phyloP scores from a whole-genome alignment of 495 filamentous ascomycete species.

The Rusavskia elegans region DNA sequence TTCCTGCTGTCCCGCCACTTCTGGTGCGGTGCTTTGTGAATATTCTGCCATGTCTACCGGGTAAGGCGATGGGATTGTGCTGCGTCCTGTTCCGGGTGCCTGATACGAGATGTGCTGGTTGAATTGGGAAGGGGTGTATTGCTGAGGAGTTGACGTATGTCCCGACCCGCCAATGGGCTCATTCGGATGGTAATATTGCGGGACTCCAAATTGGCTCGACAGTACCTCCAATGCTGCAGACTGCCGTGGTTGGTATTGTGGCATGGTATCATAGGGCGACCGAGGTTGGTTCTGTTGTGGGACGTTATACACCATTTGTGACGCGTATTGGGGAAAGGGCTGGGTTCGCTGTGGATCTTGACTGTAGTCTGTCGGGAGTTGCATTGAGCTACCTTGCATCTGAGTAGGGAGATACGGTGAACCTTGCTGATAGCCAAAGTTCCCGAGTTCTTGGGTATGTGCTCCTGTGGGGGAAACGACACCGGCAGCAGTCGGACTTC shows the following conservation, averaged over 20 bases:
- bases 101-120: conserved; percentile 35
- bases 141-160: conserved; percentile 32
- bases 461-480: background rate
- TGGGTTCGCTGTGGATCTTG: conserved; percentile 21
- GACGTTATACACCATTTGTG: conserved; percentile 69
- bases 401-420: conserved; percentile 21
- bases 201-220: conserved; percentile 44
- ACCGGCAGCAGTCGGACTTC: conserved; percentile 3
- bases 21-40: conserved; percentile 20
- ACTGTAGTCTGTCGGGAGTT: conserved; percentile 26
- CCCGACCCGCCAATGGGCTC: conserved; percentile 51
- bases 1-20: conserved; percentile 7
- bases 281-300: conserved; percentile 48
- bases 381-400: conserved; percentile 28
- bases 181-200: conserved; percentile 62
- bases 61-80: conserved; percentile 36
- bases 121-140: conserved; percentile 37
- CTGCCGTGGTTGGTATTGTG: conserved; percentile 66
- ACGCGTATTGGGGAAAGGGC: conserved; percentile 37
- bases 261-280: conserved; percentile 59
- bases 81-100: conserved; percentile 34
- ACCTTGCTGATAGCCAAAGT: conserved; percentile 29
- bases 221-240: conserved; percentile 70
- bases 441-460: conserved; percentile 13
- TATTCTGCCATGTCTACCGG: conserved; percentile 37